Percentiles rank a stretch among this genome's conserved stretches.
Conservation (phyloP, 192 early-diverging fungal species). For the Umbelopsis sp. region DNA sequence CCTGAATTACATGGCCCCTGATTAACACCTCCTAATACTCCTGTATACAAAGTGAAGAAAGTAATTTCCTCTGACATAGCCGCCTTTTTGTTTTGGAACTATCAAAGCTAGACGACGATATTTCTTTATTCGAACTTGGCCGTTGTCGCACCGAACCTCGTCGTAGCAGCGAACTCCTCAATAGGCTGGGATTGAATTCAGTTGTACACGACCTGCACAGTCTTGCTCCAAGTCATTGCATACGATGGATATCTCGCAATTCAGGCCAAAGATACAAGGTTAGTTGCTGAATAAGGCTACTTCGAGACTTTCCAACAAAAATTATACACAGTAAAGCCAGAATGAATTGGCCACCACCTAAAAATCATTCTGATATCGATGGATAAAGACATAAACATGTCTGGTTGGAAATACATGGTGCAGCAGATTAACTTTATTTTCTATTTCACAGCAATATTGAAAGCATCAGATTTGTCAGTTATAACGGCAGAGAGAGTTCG, state of each 20-base stretch:
- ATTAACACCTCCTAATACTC: neutral
- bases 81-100: neutral
- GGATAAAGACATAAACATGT: neutral
- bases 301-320: no score
- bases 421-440: neutral
- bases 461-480: conserved; percentile 38
- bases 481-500: conserved; percentile 42
- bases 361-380: no score
- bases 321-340: no score
- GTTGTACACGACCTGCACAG: neutral
- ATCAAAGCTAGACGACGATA: neutral
- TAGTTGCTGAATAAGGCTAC: neutral
- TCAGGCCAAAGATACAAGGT: conserved; percentile 13
- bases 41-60: neutral
- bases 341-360: no score
- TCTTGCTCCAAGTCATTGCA: neutral
- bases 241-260: conserved; percentile 3
- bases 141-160: no score
- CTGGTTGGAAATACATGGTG: neutral
- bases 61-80: neutral
- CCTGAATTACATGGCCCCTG: conserved; percentile 10
- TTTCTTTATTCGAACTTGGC: neutral
- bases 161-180: neutral
- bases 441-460: conserved; percentile 11
- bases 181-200: conserved; percentile 4